Evolutionary conservation across 768 basidiomycete species (phyloP).

Genomic region (Phlebiopsis flavidoalba): DNA sequence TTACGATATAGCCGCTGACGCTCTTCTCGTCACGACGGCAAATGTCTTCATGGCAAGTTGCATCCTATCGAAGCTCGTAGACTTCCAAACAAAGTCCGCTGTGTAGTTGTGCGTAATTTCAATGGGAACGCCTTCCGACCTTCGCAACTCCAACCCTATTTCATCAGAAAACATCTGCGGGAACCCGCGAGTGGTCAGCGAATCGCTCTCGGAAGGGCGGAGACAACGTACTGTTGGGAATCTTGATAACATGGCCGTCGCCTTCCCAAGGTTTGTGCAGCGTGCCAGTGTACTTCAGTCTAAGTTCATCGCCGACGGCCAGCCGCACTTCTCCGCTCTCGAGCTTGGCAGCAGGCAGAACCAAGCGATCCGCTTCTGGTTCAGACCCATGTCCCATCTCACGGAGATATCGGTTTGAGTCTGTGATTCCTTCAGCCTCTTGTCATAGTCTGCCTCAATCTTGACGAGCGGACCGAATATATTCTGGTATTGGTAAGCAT

Average conservation of each 20-base stretch:
- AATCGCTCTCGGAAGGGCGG: background rate
- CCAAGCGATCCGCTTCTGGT: slow-evolving; percentile 99
- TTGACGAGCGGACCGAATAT: slow-evolving; percentile 99
- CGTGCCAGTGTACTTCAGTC: slow-evolving; percentile 85
- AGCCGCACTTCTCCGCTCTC: slow-evolving; percentile 97
- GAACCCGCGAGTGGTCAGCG: background rate
- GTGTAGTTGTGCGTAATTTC: slow-evolving; percentile 94
- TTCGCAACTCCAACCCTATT: slow-evolving; percentile 87
- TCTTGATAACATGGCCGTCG: slow-evolving; percentile 97
- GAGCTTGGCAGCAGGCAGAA: slow-evolving; percentile 91
- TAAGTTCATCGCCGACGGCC: slow-evolving; percentile 93
- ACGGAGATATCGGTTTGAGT: slow-evolving; percentile 96
- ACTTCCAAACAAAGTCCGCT: slow-evolving; percentile 99
- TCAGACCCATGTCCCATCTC: slow-evolving; percentile 96
- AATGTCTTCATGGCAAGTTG: slow-evolving; percentile 99
- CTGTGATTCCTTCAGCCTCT: slow-evolving; percentile 95
- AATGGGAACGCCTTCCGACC: slow-evolving; percentile 88
- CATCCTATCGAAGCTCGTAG: slow-evolving; percentile 99
- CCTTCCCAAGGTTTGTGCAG: slow-evolving; percentile 95
- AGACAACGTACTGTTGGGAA: slow-evolving; percentile 83
- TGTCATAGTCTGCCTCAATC: slow-evolving; percentile 99
- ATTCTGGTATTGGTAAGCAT: slow-evolving; percentile 99
- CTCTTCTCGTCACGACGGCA: slow-evolving; percentile 98
- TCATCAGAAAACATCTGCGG: slow-evolving; percentile 88
- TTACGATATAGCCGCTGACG: slow-evolving; percentile 88